Percentiles rank a stretch among this genome's conserved stretches.
Conservation (phyloP, 306 rosid genomes). For the Begonia masoniana region DNA sequence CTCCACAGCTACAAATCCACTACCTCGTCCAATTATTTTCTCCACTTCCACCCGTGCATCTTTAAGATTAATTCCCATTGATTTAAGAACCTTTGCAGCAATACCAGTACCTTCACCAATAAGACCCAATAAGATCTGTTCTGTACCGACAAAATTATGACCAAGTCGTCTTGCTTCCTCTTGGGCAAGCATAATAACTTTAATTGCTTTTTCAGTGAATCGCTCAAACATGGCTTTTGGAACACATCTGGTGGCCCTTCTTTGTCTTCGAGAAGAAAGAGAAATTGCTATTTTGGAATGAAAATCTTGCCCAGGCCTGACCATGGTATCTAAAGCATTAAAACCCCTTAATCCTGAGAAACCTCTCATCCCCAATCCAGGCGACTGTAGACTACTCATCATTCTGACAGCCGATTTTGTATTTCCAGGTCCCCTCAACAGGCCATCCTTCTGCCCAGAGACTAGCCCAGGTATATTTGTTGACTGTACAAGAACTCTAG, state of each 20-base stretch:
- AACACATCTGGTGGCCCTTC: conserved; percentile 47
- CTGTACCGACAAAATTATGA: conserved; percentile 42
- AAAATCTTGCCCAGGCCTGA: conserved; percentile 45
- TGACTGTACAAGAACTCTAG: conserved; percentile 77
- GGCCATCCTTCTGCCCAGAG: conserved; percentile 34
- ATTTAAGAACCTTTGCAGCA: conserved; percentile 91
- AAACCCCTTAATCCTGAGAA: conserved; percentile 59
- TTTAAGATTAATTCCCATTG: conserved; percentile 96
- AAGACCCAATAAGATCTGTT: conserved; percentile 72
- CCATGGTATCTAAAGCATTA: conserved; percentile 52
- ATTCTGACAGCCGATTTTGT: conserved; percentile 34
- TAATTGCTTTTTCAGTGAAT: conserved; percentile 73
- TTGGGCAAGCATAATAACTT: conserved; percentile 53
- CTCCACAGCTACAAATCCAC: conserved; percentile 97
- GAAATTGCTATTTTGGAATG: conserved; percentile 38
- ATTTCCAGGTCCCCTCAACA: conserved; percentile 45
- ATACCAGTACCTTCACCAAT: conserved; percentile 86
- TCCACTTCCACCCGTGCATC: conserved; percentile 98
- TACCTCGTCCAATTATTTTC: conserved; percentile 97
- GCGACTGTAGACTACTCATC: conserved; percentile 34
- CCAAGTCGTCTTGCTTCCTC: conserved; percentile 58
- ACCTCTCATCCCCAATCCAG: conserved; percentile 38
- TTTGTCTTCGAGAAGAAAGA: conserved; percentile 38
- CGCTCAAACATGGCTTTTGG: conserved; percentile 67
- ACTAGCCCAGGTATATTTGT: conserved; percentile 50